Base-by-base conservation (phyloP, 2,329 filamentous ascomycete species). In the Calonectria multiphialidica region DNA sequence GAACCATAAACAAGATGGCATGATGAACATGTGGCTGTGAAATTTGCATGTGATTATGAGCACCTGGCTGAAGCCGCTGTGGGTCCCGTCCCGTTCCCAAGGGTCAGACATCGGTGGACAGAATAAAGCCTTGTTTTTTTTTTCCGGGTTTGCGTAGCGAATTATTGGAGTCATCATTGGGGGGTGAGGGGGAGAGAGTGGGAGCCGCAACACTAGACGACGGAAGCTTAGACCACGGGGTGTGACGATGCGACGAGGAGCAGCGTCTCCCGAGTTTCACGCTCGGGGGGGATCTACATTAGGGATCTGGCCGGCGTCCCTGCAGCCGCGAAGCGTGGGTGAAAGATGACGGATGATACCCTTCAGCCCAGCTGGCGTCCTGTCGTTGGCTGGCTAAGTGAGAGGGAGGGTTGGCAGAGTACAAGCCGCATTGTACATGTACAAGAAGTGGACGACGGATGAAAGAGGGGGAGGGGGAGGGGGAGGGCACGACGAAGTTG, bases 31-130 rank as follows among this genome's bases (percentile, higher is more conserved):
- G 67, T 66, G 53, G 21, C 8, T 49, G 53, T 25, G n/a, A 44
- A 49, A 35, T 75, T 78, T 71, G 68, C 77, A 79, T 79, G 77
- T 79, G 77, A 79, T 73, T 66, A 28, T 63, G 62, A 74, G 44
- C 57, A 67, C 44, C n/a, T 57, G 45, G 53, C 45, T 59, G 62
- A 69, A 49, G 47, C 30, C 21, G 42, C 5, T 75, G 76, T 75
- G 76, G 76, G 76, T 74, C 68, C 28, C 44, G 71, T 73, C 66
- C 70, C 66, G 67, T 75, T 23, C 12, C 42, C 35, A 49, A 72
- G 49, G 62, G 67, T 62, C 65, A 70, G 53, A 57, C 50, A 35
- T 25, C 44, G 25, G 44, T 37, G 53, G 12, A 53, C 37, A 40
- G 40, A 62, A 49, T 16, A 35, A n/a, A 37, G 47, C 7, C 50